Conservation (phyloP, 805 yeast species). For the Candida adriatica region DNA sequence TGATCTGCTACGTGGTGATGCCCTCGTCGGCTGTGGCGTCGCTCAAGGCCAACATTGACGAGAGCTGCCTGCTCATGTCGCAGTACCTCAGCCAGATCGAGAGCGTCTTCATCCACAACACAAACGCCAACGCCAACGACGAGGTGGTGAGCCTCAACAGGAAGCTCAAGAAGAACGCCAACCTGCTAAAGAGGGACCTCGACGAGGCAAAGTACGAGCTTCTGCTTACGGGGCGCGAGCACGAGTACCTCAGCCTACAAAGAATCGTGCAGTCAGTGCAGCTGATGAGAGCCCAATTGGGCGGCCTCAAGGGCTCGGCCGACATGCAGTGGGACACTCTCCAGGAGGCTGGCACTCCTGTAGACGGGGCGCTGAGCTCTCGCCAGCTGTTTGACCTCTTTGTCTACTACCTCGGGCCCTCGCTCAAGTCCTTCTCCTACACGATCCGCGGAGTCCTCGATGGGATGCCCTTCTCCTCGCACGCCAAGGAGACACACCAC, state of each 20-base stretch:
- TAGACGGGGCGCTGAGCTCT: constrained; percentile 18
- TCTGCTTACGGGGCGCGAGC: constrained; percentile 44
- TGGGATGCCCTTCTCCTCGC: constrained; percentile 48
- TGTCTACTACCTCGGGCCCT: constrained; percentile 64
- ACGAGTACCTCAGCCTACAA: constrained; percentile 39
- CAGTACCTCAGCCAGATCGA: constrained; percentile 38
- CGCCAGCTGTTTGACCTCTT: constrained; percentile 55
- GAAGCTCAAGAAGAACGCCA: constrained; percentile 34
- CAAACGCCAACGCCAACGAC: constrained; percentile 32
- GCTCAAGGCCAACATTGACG: constrained; percentile 41
- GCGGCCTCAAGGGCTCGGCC: constrained; percentile 62
- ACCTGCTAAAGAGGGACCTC: constrained; percentile 32
- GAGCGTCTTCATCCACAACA: constrained; percentile 42
- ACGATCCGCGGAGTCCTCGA: constrained; percentile 56
- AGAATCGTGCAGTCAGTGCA: constrained; percentile 46
- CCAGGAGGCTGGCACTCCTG: constrained; percentile 20
- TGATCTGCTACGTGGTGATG: constrained; percentile 56
- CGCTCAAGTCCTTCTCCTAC: constrained; percentile 56
- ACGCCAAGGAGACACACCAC: constrained; percentile 35
- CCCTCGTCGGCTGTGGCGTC: constrained; percentile 49
- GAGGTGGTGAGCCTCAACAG: constrained; percentile 25
- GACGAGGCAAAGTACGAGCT: constrained; percentile 63
- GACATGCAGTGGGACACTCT: constrained; percentile 59
- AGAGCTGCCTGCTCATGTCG: constrained; percentile 46
- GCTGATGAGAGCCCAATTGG: constrained; percentile 47